A percentile compares a stretch with the other conserved stretches of the same genome.
Evolutionary conservation across 768 basidiomycete species (phyloP).

Genomic region (Gloeophyllum trabeum): DNA sequence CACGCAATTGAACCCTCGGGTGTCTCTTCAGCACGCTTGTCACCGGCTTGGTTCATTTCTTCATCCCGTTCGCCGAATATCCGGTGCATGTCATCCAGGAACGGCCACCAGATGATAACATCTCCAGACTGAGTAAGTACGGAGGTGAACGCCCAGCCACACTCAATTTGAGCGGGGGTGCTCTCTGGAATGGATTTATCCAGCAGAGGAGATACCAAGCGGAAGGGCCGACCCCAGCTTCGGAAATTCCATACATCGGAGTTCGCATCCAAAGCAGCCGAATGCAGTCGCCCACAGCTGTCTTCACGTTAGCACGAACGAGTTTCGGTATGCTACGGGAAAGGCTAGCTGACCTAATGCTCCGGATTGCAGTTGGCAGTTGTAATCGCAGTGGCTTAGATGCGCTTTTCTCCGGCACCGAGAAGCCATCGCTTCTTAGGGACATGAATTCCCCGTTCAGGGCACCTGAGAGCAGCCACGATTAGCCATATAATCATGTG

Average conservation of each 20-base stretch:
- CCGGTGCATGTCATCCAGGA: slow-evolving; percentile 28
- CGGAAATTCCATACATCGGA: slow-evolving; percentile 63
- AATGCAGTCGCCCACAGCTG: slow-evolving; percentile 74
- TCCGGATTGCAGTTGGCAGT: slow-evolving; percentile 46
- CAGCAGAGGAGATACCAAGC: slow-evolving; percentile 28
- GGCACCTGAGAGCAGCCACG: slow-evolving; percentile 35
- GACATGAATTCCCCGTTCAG: slow-evolving; percentile 35
- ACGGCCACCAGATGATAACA: slow-evolving; percentile 71
- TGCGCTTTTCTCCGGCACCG: slow-evolving; percentile 38
- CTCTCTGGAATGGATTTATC: slow-evolving; percentile 33
- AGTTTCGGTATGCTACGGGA: background rate
- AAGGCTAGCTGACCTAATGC: slow-evolving; percentile 46
- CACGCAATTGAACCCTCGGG: slow-evolving; percentile 41
- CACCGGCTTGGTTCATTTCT: slow-evolving; percentile 32
- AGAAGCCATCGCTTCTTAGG: slow-evolving; percentile 42
- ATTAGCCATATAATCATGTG: no score
- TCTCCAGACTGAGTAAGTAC: slow-evolving; percentile 63
- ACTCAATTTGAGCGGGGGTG: slow-evolving; percentile 51
- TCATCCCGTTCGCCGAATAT: slow-evolving; percentile 25
- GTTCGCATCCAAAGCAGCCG: slow-evolving; percentile 48
- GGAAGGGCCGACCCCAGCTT: slow-evolving; percentile 73
- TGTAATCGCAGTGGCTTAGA: slow-evolving; percentile 42
- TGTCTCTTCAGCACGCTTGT: slow-evolving; percentile 19
- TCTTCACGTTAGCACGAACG: slow-evolving; percentile 4
- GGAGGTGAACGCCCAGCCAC: slow-evolving; percentile 75